Percentiles rank a stretch among this genome's conserved stretches.
Evolutionary conservation across 2,329 filamentous ascomycete genomes (phyloP).

Genomic region (Trichothecium sympodiale): DNA sequence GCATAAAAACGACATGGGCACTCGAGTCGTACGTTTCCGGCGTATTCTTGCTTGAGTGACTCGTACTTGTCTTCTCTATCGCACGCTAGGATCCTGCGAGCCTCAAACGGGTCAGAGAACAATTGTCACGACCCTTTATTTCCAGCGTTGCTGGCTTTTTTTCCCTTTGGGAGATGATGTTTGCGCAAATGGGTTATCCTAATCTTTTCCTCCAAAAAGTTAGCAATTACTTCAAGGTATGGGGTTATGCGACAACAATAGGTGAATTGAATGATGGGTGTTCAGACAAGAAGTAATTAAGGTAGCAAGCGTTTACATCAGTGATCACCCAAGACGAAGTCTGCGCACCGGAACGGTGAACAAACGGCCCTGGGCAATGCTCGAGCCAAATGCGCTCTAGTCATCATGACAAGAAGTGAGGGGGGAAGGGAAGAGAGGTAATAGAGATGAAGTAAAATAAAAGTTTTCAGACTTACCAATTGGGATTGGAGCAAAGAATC

Average conservation of each 20-base stretch:
- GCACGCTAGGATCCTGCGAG: constrained; percentile 77
- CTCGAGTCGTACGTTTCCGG: constrained; percentile 61
- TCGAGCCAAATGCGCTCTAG: constrained; percentile 99
- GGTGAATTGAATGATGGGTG: constrained; percentile 8
- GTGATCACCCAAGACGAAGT: constrained; percentile 56
- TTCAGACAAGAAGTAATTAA: constrained; percentile 78
- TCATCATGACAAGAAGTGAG: constrained; percentile 64
- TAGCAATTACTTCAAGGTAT: neutral
- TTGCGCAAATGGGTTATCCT: no score
- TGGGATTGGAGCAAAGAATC: constrained; percentile 1
- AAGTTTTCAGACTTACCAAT: constrained; percentile 24
- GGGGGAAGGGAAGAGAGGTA: constrained; percentile 5
- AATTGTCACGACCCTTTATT: no score
- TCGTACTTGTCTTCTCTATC: constrained; percentile 86
- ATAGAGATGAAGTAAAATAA: constrained; percentile 6
- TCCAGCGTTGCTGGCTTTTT: no score
- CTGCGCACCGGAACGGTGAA: constrained; percentile 67
- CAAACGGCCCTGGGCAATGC: constrained; percentile 60
- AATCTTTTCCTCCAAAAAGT: neutral
- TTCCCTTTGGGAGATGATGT: no score
- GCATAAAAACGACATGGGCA: constrained; percentile 8
- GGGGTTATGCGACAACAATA: constrained; percentile 4
- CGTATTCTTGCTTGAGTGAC: constrained; percentile 68
- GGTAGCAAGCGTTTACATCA: constrained; percentile 99
- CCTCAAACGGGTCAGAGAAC: neutral